Conservation (phyloP, 805 yeast species). For the Candida taoyuanica region DNA sequence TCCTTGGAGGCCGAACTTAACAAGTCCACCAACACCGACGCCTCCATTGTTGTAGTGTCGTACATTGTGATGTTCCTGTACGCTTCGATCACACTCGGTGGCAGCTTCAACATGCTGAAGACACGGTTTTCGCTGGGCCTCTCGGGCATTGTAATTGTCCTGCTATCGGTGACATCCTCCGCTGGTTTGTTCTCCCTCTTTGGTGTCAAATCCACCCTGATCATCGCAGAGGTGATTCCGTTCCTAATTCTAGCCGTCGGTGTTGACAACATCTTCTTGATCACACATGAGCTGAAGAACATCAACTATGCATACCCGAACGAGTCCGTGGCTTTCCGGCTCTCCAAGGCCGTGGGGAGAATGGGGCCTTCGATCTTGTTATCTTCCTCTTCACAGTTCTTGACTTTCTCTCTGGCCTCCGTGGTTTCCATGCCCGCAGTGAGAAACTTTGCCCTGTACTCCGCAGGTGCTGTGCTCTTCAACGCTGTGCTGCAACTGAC, state of each 20-base stretch:
- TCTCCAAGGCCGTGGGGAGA: slow-evolving; percentile 59
- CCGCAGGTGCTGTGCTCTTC: slow-evolving; percentile 78
- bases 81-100: slow-evolving; percentile 74
- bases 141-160: slow-evolving; percentile 78
- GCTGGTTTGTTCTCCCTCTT: slow-evolving; percentile 73
- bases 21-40: slow-evolving; percentile 76
- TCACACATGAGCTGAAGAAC: slow-evolving; percentile 70
- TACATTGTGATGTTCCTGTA: slow-evolving; percentile 84
- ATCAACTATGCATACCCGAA: slow-evolving; percentile 44
- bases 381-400: slow-evolving; percentile 72
- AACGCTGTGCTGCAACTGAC: slow-evolving; percentile 80
- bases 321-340: slow-evolving; percentile 50
- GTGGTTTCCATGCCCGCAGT: slow-evolving; percentile 95
- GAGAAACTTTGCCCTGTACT: slow-evolving; percentile 83
- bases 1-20: slow-evolving; percentile 83
- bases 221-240: slow-evolving; percentile 95
- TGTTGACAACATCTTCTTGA: slow-evolving; percentile 87
- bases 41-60: slow-evolving; percentile 63
- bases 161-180: slow-evolving; percentile 74
- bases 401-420: slow-evolving; percentile 75
- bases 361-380: slow-evolving; percentile 86
- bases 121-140: slow-evolving; percentile 76
- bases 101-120: slow-evolving; percentile 38
- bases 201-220: slow-evolving; percentile 83
- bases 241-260: slow-evolving; percentile 91